These are phyloP conservation scores for Amborella trichopoda DNA, from an alignment of 164 flowering plant genomes.

Conservation along the genomic window DNA sequence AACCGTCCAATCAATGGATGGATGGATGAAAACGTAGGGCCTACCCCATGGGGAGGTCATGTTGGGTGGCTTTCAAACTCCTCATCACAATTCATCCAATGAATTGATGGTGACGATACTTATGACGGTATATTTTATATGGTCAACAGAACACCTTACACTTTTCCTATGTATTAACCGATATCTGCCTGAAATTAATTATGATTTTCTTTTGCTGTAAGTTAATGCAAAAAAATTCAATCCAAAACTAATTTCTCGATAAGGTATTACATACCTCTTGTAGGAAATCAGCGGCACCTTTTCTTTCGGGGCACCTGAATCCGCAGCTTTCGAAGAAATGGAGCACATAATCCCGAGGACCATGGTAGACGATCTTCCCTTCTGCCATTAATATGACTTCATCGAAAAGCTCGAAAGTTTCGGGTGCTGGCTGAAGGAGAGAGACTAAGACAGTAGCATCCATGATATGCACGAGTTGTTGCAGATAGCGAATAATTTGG, in stretches of 20 bases:
- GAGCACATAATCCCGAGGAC: constrained; percentile 26
- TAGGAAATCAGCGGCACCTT: constrained; percentile 44
- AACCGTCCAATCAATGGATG: too few species aligned
- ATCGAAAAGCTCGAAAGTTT: constrained; percentile 48
- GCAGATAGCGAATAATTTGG: constrained; percentile 34
- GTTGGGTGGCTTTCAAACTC: too few species aligned
- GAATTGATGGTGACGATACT: not conserved
- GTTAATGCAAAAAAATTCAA: not conserved
- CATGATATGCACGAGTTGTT: constrained; percentile 37
- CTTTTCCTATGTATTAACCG: not conserved
- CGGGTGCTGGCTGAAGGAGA: constrained; percentile 59
- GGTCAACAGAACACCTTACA: not conserved
- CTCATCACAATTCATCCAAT: not conserved
- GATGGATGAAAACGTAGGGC: too few species aligned
- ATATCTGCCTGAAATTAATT: not conserved
- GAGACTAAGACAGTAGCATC: constrained; percentile 34
- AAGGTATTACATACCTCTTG: constrained; percentile 24
- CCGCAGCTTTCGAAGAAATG: constrained; percentile 39
- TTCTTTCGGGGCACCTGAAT: constrained; percentile 43
- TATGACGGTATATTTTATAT: not conserved
- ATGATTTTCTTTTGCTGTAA: not conserved
- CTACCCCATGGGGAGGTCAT: too few species aligned
- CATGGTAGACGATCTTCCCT: constrained; percentile 42
- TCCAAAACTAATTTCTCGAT: too few species aligned
- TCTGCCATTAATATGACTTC: constrained; percentile 46